These are phyloP conservation scores for Alternaria consortialis DNA, from an alignment of 2,329 filamentous ascomycete species.

Conservation along the genomic window DNA sequence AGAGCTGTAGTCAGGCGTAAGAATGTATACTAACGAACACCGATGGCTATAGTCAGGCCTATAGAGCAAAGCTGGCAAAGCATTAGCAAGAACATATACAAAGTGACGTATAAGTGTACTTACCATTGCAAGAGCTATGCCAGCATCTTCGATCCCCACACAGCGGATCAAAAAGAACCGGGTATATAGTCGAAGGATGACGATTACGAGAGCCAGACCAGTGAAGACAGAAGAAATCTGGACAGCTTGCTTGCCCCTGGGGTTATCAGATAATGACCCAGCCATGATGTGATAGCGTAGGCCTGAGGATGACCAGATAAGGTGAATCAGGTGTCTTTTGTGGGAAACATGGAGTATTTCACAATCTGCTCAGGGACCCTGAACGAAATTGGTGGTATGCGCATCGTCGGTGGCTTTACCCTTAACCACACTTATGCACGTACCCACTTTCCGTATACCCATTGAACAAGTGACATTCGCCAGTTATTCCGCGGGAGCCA, in stretches of 20 bases:
- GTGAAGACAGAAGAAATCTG: slow-evolving; percentile 37
- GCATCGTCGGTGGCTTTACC: slow-evolving; percentile 10
- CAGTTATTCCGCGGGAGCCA: slow-evolving; percentile 7
- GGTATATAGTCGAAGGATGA: slow-evolving; percentile 42
- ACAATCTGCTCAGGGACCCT: slow-evolving; percentile 5
- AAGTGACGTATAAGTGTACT: background rate
- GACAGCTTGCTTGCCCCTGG: slow-evolving; percentile 36
- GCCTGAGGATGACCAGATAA: slow-evolving; percentile 4
- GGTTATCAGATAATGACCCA: slow-evolving; percentile 22
- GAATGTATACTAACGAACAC: slow-evolving; percentile 32
- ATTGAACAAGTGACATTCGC: slow-evolving; percentile 7
- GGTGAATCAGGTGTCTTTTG: slow-evolving; percentile 2
- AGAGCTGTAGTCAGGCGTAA: too few relatives aligned
- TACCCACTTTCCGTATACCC: slow-evolving; percentile 12
- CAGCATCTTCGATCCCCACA: slow-evolving; percentile 41
- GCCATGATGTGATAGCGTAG: slow-evolving; percentile 12
- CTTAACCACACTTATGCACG: slow-evolving; percentile 9
- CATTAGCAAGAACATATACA: background rate
- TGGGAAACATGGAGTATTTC: slow-evolving; percentile 13
- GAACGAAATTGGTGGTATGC: slow-evolving; percentile 6
- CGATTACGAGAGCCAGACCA: slow-evolving; percentile 32
- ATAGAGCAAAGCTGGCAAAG: slow-evolving; percentile 29
- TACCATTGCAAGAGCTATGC: slow-evolving; percentile 41
- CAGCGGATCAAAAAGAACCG: slow-evolving; percentile 42
- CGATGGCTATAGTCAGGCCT: slow-evolving; percentile 40